These are phyloP conservation scores for Ophiognomonia clavigignenti-juglandacearum DNA, from an alignment of 2,329 filamentous ascomycete species.

Conservation along the genomic window DNA sequence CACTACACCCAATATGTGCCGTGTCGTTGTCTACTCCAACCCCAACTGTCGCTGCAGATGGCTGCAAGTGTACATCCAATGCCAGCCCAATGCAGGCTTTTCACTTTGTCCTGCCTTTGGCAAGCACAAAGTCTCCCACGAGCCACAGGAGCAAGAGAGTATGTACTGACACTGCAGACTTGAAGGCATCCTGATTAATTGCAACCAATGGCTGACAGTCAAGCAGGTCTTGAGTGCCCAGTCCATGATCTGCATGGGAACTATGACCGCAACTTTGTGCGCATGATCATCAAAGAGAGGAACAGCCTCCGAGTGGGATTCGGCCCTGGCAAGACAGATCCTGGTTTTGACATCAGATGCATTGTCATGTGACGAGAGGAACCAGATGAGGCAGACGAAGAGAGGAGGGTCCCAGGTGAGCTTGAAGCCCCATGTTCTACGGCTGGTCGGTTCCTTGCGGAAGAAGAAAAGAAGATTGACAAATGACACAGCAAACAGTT, in stretches of 20 bases:
- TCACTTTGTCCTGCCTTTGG: conserved; percentile 39
- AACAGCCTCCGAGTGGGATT: conserved; percentile 42
- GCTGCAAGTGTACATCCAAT: conserved; percentile 42
- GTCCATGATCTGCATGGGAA: conserved; percentile 32
- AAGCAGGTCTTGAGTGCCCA: conserved; percentile 32
- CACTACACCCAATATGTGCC: too few species aligned
- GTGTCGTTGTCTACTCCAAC: conserved; percentile 42
- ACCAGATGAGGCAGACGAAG: too few species aligned
- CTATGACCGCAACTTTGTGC: conserved; percentile 44
- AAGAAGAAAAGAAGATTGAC: conserved; percentile 7
- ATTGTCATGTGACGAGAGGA: conserved; percentile 34
- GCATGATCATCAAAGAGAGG: conserved; percentile 38
- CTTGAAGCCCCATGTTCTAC: not conserved
- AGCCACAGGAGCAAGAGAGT: conserved; percentile 26
- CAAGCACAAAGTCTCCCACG: conserved; percentile 31
- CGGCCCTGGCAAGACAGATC: conserved; percentile 35
- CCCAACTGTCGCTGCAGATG: conserved; percentile 48
- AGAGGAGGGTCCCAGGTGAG: not conserved
- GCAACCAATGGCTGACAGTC: too few species aligned
- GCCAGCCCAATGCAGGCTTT: conserved; percentile 46
- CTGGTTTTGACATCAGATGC: conserved; percentile 33
- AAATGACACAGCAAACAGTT: not conserved
- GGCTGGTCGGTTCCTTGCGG: not conserved
- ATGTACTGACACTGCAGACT: too few species aligned
- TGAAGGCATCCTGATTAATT: too few species aligned